Base-by-base conservation (phyloP, 1,139 yeast genomes). In the Sugiyamaella japonica region DNA sequence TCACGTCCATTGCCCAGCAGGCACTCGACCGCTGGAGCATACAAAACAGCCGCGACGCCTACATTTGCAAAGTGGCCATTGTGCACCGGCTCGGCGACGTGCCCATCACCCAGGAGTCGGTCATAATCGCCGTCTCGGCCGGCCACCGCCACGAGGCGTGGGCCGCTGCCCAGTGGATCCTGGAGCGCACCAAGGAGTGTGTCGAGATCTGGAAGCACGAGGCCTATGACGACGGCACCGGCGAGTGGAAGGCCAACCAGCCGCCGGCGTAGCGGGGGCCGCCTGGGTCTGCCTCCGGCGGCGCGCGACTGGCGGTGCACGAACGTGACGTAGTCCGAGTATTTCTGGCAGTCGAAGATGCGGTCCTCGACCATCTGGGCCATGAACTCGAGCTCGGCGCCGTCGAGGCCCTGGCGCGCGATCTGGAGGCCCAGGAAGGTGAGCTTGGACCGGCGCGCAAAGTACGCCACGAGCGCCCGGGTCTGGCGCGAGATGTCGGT, bases 281-380 rank as follows among this genome's bases (percentile, higher is more conserved):
- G n/a, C 34, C 34, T 10, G n/a, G 34, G n/a, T 7, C 34, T 29
- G 34, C 34, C 34, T 29, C 34, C 34, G 34, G 34, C 34, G 25
- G 41, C 49, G n/a, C 49, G 13, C 8, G 72, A 72, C n/a, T 63
- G 62, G 1, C 70, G 66, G 54, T 72, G 74, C 25, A 71, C 63
- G 39, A 59, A 60, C 20, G 65, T 56, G 9, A 71, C 68, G 54
- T 58, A 71, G 42, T 70, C 72, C 3, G 57, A 48, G 54, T 71
- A 71, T 16, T 64, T 60, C 17, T 61, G 64, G 29, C 63, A 56
- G 32, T 66, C 69, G 47, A 61, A 58, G 25, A 85, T 78, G 55
- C 84, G 78, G 66, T 93, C 99, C 65, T 93, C 98, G 28, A 85
- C 81, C 66, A 93, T 73, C 52, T 80, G 66, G 46, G 83, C 84